Evolutionary conservation across 768 basidiomycete genomes (phyloP), one percentile per base, ranked within the genome.

Genomic region (Mycena albidolilacea): DNA sequence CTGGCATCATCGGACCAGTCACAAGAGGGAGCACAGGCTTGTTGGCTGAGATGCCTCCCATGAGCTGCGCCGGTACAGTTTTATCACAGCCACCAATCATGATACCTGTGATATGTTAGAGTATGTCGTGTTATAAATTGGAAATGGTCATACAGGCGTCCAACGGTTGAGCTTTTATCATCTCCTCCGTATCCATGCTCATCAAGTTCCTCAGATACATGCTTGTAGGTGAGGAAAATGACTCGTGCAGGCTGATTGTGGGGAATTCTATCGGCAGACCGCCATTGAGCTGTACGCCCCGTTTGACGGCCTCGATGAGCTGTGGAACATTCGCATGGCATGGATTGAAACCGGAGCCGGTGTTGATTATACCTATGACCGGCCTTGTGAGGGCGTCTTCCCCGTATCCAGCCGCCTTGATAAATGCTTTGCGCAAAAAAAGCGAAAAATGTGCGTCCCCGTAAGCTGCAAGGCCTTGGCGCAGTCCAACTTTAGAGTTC

Each of bases 61-160:
- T 76, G 7, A 76, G 61, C 58, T 76, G 75, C 3, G 75, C 75
- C 1, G 75, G 75, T 5, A 76, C 71, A 9, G 75, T 76, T 63
- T 76, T 76, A 44, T 76, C 75, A 69, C 75, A 76, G n/a, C 75
- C 75, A 1, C 75, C 75, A 50, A 76, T 76, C 67, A 70, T 70
- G 17, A 76, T 73, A 61, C 74, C 74, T 75, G 52, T 9, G 17
- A 14, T 9, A 41, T 0, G 43, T 67, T n/a, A 61, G 50, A 10
- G 43, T 14, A 44, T 8, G 39, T 9, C 38, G 8, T n/a, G 19
- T n/a, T 8, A 19, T 10, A 15, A 14, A 15, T 46, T 60, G 52
- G 39, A 70, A 68, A 69, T 11, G 15, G 19, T 30, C 15, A 37
- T 70, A 76, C 75, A 76, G 9, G 75, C 75, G 38, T 76, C 75